Evolutionary conservation across 805 yeast genomes (phyloP).

Genomic region (Candida jianshihensis): DNA sequence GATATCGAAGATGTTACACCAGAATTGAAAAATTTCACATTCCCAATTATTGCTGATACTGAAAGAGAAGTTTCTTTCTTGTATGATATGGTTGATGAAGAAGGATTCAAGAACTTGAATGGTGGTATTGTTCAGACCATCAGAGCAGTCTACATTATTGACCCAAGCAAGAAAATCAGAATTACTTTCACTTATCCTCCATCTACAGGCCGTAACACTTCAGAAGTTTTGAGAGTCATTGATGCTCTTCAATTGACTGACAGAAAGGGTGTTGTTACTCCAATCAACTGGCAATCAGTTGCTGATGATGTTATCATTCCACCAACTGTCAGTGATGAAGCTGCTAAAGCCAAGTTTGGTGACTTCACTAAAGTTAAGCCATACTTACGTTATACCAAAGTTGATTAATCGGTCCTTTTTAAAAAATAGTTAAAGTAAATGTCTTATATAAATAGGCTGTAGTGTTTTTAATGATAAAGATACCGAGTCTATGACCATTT

Average conservation of each 20-base stretch:
- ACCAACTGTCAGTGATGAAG: constrained; percentile 74
- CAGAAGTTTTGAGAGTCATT: constrained; percentile 84
- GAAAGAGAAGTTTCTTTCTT: constrained; percentile 77
- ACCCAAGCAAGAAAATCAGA: constrained; percentile 85
- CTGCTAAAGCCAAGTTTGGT: constrained; percentile 77
- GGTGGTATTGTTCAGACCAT: constrained; percentile 79
- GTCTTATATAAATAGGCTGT: too few relatives aligned
- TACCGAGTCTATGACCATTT: too few relatives aligned
- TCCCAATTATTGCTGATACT: constrained; percentile 89
- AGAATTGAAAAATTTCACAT: constrained; percentile 61
- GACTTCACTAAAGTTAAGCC: constrained; percentile 83
- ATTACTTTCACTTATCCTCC: constrained; percentile 87
- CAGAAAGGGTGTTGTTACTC: constrained; percentile 77
- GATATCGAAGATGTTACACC: constrained; percentile 82
- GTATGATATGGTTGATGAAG: constrained; percentile 85
- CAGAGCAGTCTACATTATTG: constrained; percentile 88
- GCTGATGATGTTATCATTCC: constrained; percentile 93
- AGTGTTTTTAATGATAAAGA: too few relatives aligned
- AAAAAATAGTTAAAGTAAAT: too few relatives aligned
- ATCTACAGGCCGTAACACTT: constrained; percentile 88
- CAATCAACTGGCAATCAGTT: constrained; percentile 78
- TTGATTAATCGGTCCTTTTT: constrained; percentile 11
- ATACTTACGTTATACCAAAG: constrained; percentile 69
- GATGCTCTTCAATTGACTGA: constrained; percentile 87
- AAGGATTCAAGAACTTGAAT: constrained; percentile 66